Evolutionary conservation across 2,329 filamentous ascomycete genomes (phyloP), one percentile per base, ranked within the genome.

Genomic region (Phoma sp.): DNA sequence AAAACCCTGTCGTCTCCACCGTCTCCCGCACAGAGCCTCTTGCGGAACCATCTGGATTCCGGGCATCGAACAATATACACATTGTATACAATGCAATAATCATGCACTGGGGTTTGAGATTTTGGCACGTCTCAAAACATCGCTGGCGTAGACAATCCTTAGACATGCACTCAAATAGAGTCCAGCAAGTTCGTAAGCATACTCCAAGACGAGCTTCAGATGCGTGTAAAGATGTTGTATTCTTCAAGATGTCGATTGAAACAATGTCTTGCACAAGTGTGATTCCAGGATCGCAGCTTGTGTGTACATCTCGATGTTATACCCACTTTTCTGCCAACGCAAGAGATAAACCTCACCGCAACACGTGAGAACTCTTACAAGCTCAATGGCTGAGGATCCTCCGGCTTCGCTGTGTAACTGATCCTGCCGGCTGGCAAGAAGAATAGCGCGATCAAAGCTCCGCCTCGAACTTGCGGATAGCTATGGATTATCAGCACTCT

Each of bases 351-450:
- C 13, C 10, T 14, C 5, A 9, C 11, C 24, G 11, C n/a, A 14
- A 27, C 7, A 4, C 22, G 25, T 5, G 18, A 33, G 7, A 24
- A 38, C 2, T 13, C 2, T 23, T 25, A 54, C 40, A 54, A 40
- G 40, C 39, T 40, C 9, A 45, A 11, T 13, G 51, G 51, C 13
- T 54, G 51, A n/a, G 45, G 39, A 37, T 54, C 51, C 18, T 69
- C 77, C 2, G 79, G 79, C 49, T 73, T 75, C 6, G 75, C 78
- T 52, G 76, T 72, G 60, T 82, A 83, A 25, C 77, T 77, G 48
- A 85, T 84, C 32, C 82, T 73, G 1, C 82, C 82, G 0, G 82
- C 80, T 0, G 82, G 82, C 52, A 85, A 61, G 51, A 85, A 85
- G 66, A 84, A 84, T 38, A 85, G 66, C 5, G 82, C 80, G 13